Evolutionary conservation across 192 early-diverging fungal genomes (phyloP), one percentile per base, ranked within the genome.

Genomic region (Entophlyctis luteolus): DNA sequence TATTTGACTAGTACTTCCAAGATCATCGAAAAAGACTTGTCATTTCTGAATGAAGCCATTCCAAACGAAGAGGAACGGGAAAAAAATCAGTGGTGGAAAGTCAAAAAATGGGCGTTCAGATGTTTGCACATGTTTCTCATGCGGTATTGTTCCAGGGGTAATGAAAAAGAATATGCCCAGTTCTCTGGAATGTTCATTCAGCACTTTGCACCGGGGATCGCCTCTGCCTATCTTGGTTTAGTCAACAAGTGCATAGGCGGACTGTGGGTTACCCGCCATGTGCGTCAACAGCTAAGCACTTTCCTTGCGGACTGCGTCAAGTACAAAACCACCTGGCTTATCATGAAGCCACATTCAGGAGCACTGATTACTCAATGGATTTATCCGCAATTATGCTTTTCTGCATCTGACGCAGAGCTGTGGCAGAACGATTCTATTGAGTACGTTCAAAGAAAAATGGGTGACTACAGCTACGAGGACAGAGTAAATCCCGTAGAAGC

Each of bases 381-480:
- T 60, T 97, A 93, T 83, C 94, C 94, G 65, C 87, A 90, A 54
- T 72, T 99, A 48, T 96, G 91, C 81, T 95, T 96, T 71, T 87
- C 86, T 70, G 68, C 82, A 23, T 83, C 84, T 46, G 96, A 99
- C 71, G 81, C 89, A 67, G 82, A 91, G 75, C 83, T 95, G 25
- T 99, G 96, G 96, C 79, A 88, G 42, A 90, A 94, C 35, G 92
- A 97, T 71, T 89, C 92, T 2, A 87, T 93, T 23, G 96, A 99
- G 75, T 99, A 88, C 59, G 87, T 99, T 31, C 73, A 72, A 29
- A 72, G 71, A 34, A 78, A 75, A 31, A 55, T 83, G 45, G 62
- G 79, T 79, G 59, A 91, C 65, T 86, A 88, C 38, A 52, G 22
- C 29, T 70, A 59, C 33, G 93, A 96, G 65, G 93, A 95, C 55